phyloP scores from a whole-genome alignment of 306 rosid genomes.

The Echinosophora koreensis region DNA sequence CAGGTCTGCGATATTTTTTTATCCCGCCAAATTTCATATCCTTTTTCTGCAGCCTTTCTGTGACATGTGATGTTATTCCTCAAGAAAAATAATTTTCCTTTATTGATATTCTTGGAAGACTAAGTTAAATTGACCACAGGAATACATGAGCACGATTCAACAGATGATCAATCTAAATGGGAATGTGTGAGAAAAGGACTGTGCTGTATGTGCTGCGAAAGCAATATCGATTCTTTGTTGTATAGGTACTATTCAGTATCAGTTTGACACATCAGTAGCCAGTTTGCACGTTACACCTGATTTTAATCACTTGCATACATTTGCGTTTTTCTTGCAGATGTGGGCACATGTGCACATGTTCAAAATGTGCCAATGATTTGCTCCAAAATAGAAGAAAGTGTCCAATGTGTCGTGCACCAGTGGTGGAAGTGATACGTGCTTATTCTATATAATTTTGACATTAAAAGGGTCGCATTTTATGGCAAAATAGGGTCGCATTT shows the following conservation, averaged over 20 bases:
- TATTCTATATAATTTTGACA: slow-evolving; percentile 63
- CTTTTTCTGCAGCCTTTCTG: background rate
- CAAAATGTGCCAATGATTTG: slow-evolving; percentile 84
- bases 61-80: slow-evolving; percentile 1
- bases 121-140: slow-evolving; percentile 57
- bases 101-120: slow-evolving; percentile 28
- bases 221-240: slow-evolving; percentile 87
- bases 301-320: slow-evolving; percentile 10
- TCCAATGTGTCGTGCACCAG: slow-evolving; percentile 97
- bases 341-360: slow-evolving; percentile 97
- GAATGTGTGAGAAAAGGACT: slow-evolving; percentile 91
- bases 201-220: slow-evolving; percentile 83
- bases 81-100: slow-evolving; percentile 11
- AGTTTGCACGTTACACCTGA: slow-evolving; percentile 25
- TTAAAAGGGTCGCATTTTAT: slow-evolving; percentile 36
- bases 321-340: slow-evolving; percentile 64
- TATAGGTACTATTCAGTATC: slow-evolving; percentile 70
- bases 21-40: background rate
- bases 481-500: slow-evolving; percentile 45
- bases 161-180: slow-evolving; percentile 77
- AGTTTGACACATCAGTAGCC: slow-evolving; percentile 25
- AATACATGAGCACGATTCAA: slow-evolving; percentile 52
- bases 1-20: slow-evolving; percentile 63
- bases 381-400: slow-evolving; percentile 73
- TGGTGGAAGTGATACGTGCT: slow-evolving; percentile 92